phyloP scores from a whole-genome alignment of 192 early-diverging fungal species.

The Dissophora ornata region DNA sequence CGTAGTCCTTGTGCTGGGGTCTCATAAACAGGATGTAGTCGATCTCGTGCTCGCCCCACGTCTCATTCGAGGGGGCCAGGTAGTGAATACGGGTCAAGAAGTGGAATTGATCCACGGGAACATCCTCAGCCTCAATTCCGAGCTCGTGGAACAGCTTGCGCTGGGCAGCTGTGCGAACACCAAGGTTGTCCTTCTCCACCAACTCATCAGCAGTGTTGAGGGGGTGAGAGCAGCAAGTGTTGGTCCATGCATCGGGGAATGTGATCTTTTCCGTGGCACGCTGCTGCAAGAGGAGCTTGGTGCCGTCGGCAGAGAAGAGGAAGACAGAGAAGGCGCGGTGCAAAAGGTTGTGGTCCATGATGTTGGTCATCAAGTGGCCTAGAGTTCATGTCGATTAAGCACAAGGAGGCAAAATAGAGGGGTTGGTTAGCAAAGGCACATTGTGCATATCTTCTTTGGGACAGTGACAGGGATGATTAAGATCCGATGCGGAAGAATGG shows the following conservation, averaged over 20 bases:
- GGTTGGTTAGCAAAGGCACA: background rate
- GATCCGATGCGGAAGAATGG: too few species aligned
- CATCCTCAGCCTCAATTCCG: constrained; percentile 83
- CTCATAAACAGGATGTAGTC: constrained; percentile 95
- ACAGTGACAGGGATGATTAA: too few species aligned
- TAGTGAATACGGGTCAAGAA: constrained; percentile 98
- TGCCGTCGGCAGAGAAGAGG: constrained; percentile 85
- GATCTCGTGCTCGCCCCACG: constrained; percentile 99
- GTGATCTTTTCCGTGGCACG: constrained; percentile 97
- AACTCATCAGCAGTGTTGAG: constrained; percentile 83
- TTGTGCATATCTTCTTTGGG: too few species aligned
- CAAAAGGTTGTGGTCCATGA: constrained; percentile 80
- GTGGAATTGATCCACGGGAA: constrained; percentile 85
- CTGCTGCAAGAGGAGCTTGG: constrained; percentile 93
- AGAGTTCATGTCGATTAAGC: constrained; percentile 1
- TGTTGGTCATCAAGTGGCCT: constrained; percentile 97
- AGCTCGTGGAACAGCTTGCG: constrained; percentile 97
- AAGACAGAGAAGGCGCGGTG: constrained; percentile 98
- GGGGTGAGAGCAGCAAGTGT: constrained; percentile 99
- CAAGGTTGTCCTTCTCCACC: constrained; percentile 76
- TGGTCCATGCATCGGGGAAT: constrained; percentile 96
- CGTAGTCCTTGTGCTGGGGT: constrained; percentile 66
- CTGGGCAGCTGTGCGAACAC: constrained; percentile 89
- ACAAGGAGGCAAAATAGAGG: background rate
- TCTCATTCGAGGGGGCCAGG: constrained; percentile 91